Evolutionary conservation across 345 rosid genomes (phyloP), one percentile per base, ranked within the genome.

Genomic region (Salix caprea): DNA sequence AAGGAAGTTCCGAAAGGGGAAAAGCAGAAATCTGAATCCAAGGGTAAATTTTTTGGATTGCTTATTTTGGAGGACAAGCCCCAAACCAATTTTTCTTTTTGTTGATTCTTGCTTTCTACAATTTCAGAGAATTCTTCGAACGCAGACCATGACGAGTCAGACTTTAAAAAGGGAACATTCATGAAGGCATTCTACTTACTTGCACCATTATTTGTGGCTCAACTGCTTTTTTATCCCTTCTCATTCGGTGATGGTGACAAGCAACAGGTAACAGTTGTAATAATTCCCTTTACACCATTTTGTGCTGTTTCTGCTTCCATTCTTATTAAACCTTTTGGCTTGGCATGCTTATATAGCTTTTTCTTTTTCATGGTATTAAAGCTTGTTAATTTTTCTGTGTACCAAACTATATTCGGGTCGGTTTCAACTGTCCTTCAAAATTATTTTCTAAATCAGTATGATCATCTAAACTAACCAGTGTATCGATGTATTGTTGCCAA

Each of bases 21-120:
- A 69, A 94, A 85, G 50, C 94, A 91, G 78, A 91, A 96, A 80
- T 90, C 98, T 1, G 94, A 91, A 7, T 87, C 94, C 58, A 94
- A 91, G 91, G 97, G 99, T 90, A 69, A 71, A 7, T 60, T 32
- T 10, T 5, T 39, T 6, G 6, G 18, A 24, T 23, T 71, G 24
- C 36, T 71, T 42, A 28, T 28, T 12, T 64, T 21, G 60, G 21
- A 21, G 23, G 24, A 16, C 19, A 16, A 54, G 23, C 60, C 60
- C 60, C 21, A 21, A 54, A 21, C n/a, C 23, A 19, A 19, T 54
- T 32, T 54, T 19, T 10, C 21, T 19, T 54, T 54, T 19, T 2
- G 23, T 54, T 19, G 24, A 54, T 54, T 54, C 23, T 21, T 54
- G 8, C 3, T 39, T 19, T 23, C 30, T 8, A 72, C 64, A 69